These are phyloP conservation scores for Trypanosoma melophagium DNA, from an alignment of 208 protist species.

Conservation along the genomic window DNA sequence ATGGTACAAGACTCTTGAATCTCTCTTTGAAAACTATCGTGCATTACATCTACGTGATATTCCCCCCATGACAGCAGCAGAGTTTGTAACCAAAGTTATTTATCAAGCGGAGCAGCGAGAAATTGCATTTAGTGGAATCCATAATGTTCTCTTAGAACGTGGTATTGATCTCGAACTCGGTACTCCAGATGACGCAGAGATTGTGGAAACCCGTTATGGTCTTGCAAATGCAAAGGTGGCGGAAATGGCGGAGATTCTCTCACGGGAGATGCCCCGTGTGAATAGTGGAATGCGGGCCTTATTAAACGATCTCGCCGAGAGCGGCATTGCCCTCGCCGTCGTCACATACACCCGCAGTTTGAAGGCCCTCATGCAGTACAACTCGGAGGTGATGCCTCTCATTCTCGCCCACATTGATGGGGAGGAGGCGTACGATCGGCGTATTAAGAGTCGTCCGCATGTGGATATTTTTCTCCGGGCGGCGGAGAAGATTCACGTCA, in stretches of 20 bases:
- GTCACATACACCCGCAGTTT: conserved; percentile 84
- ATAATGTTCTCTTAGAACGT: conserved; percentile 72
- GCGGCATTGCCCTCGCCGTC: conserved; percentile 66
- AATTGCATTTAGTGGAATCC: conserved; percentile 86
- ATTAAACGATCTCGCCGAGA: conserved; percentile 52
- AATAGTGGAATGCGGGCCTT: conserved; percentile 55
- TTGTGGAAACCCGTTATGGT: conserved; percentile 88
- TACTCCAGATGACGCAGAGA: conserved; percentile 83
- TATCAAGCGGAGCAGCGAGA: conserved; percentile 76
- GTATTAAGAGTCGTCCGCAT: conserved; percentile 78
- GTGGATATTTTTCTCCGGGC: conserved; percentile 75
- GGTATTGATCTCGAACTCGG: conserved; percentile 80
- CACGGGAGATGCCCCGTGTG: conserved; percentile 47
- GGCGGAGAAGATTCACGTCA: conserved; percentile 86
- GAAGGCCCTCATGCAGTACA: conserved; percentile 54
- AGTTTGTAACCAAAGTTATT: conserved; percentile 84
- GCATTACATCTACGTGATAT: conserved; percentile 75
- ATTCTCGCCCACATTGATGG: conserved; percentile 85
- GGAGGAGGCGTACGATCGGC: conserved; percentile 79
- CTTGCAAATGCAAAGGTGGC: conserved; percentile 89
- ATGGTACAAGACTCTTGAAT: conserved; percentile 83
- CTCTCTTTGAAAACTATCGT: conserved; percentile 85
- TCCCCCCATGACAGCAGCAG: conserved; percentile 68
- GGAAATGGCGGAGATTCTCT: conserved; percentile 81
- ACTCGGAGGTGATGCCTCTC: conserved; percentile 53